Evolutionary conservation across 2,329 filamentous ascomycete species (phyloP).

Genomic region (Seiridium unicorne): DNA sequence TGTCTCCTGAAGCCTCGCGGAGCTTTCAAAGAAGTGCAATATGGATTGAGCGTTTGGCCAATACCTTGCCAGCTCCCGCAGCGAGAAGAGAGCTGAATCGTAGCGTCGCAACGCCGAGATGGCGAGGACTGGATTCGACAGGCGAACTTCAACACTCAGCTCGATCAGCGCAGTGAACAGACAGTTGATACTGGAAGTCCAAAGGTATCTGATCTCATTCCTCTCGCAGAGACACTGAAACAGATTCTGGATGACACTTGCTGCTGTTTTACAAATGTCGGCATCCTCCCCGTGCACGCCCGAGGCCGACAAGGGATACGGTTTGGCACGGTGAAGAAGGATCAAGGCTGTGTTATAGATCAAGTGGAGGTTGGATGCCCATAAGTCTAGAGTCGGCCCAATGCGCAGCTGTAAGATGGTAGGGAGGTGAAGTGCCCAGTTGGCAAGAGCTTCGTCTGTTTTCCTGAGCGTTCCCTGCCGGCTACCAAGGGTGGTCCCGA

Average conservation of each 20-base stretch:
- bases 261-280: conserved; percentile 13
- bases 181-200: conserved; percentile 14
- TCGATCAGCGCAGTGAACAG: conserved; percentile 19
- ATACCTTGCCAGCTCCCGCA: conserved; percentile 15
- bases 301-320: background rate
- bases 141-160: conserved; percentile 17
- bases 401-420: conserved; percentile 4
- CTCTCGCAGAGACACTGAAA: conserved; percentile 12
- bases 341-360: conserved; percentile 13
- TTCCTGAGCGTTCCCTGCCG: conserved; percentile 2
- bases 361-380: conserved; percentile 13
- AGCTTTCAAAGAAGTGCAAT: conserved; percentile 19
- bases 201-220: conserved; percentile 9
- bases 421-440: conserved; percentile 13
- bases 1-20: conserved; percentile 5
- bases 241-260: conserved; percentile 10
- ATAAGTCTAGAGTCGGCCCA: conserved; percentile 1
- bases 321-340: conserved; percentile 10
- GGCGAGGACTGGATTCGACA: conserved; percentile 18
- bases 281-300: conserved; percentile 8
- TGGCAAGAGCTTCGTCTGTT: conserved; percentile 14
- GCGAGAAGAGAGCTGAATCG: conserved; percentile 16
- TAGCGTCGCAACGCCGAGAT: conserved; percentile 17
- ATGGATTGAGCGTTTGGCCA: conserved; percentile 21
- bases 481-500: background rate